phyloP scores from a whole-genome alignment of 2,329 filamentous ascomycete species.

The Penicillium sp. region DNA sequence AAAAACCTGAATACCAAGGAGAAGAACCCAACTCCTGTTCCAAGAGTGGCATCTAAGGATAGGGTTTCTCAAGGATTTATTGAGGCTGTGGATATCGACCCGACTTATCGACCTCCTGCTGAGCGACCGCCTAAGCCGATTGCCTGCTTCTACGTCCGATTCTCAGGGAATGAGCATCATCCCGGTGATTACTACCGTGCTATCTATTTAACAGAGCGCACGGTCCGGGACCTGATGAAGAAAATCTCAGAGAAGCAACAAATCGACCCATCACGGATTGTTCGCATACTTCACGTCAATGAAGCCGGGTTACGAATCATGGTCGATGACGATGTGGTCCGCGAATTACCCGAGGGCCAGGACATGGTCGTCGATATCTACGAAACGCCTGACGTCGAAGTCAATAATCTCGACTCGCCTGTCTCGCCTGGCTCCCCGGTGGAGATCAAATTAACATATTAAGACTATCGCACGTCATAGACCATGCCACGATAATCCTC shows the following conservation, averaged over 20 bases:
- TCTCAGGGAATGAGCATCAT: constrained; percentile 53
- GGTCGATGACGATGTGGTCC: constrained; percentile 86
- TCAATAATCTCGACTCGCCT: constrained; percentile 6
- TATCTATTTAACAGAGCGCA: constrained; percentile 79
- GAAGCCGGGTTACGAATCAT: constrained; percentile 77
- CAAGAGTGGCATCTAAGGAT: constrained; percentile 24
- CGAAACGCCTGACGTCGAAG: constrained; percentile 46
- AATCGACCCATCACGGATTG: constrained; percentile 70
- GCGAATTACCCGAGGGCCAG: constrained; percentile 82
- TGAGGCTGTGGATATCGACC: constrained; percentile 87
- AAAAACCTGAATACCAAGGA: constrained; percentile 16
- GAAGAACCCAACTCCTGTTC: constrained; percentile 35
- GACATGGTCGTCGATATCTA: constrained; percentile 77
- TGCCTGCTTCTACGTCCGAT: constrained; percentile 83
- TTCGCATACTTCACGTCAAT: constrained; percentile 71
- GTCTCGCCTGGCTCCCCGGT: constrained; percentile 29
- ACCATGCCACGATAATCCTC: neutral
- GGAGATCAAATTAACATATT: constrained; percentile 57
- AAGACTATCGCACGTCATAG: constrained; percentile 32
- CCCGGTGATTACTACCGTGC: constrained; percentile 72
- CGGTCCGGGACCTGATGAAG: constrained; percentile 69
- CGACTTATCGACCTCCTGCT: constrained; percentile 74
- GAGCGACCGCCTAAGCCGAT: constrained; percentile 71
- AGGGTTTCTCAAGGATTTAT: constrained; percentile 73
- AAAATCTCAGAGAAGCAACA: constrained; percentile 78